These are phyloP conservation scores for Pleurotus citrinopileatus DNA, from an alignment of 768 basidiomycete species.

Conservation along the genomic window DNA sequence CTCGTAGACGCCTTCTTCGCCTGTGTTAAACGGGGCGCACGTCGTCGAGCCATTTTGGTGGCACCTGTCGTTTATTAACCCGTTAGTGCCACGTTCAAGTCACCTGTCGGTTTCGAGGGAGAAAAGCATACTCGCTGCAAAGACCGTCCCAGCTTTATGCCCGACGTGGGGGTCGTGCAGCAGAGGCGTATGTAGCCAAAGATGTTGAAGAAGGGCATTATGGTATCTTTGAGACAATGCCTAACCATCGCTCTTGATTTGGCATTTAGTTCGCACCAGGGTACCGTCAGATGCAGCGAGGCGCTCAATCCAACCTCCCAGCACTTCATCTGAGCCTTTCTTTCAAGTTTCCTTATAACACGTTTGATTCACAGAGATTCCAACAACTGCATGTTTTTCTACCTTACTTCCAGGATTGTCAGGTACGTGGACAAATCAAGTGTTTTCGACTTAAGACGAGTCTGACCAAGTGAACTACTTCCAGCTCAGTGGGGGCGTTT, in stretches of 20 bases:
- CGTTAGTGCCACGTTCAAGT: background rate
- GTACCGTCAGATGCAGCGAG: background rate
- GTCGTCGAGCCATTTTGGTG: slow-evolving; percentile 16
- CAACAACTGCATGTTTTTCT: slow-evolving; percentile 39
- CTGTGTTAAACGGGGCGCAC: slow-evolving; percentile 6
- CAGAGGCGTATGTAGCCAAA: no score
- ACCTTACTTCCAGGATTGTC: slow-evolving; percentile 44
- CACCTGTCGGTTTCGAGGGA: no score
- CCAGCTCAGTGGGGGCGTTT: slow-evolving; percentile 72
- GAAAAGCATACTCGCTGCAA: no score
- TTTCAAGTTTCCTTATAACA: background rate
- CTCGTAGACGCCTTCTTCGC: slow-evolving; percentile 13
- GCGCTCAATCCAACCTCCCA: background rate
- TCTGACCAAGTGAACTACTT: no score
- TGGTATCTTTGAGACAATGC: background rate
- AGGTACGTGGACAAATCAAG: slow-evolving; percentile 40
- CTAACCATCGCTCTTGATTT: background rate
- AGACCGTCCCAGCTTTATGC: no score
- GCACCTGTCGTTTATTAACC: background rate
- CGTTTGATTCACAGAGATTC: slow-evolving; percentile 1
- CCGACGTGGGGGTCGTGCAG: no score
- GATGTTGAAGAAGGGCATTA: no score
- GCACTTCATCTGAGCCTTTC: background rate
- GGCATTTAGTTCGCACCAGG: slow-evolving; percentile 6
- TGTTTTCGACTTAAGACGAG: no score